phyloP scores from a whole-genome alignment of 768 basidiomycete genomes.

The Trichaptum fuscoviolaceum region DNA sequence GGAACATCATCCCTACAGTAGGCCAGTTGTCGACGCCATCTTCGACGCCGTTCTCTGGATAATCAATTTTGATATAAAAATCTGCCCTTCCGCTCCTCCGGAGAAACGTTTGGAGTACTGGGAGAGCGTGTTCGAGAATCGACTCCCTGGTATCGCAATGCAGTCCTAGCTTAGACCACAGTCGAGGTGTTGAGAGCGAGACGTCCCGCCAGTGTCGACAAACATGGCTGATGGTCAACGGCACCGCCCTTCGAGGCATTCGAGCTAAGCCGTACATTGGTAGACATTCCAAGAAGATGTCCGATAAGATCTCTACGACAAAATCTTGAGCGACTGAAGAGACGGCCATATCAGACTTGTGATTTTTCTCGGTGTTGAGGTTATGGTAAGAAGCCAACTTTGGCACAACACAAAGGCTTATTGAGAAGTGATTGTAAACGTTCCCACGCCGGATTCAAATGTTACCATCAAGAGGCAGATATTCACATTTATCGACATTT shows the following conservation, averaged over 20 bases:
- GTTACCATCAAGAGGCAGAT: not conserved
- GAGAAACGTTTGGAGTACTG: not conserved
- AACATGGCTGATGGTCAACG: conserved; percentile 30
- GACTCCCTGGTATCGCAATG: not conserved
- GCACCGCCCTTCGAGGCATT: not conserved
- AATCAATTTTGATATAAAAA: not conserved
- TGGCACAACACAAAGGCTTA: too few relatives aligned
- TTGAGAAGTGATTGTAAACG: too few relatives aligned
- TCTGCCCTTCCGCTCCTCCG: not conserved
- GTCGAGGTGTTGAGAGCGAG: conserved; percentile 41
- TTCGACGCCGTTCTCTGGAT: not conserved
- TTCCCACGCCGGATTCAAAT: too few relatives aligned
- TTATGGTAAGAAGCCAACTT: too few relatives aligned
- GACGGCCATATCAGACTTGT: too few relatives aligned
- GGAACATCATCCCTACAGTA: not conserved
- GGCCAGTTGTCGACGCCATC: not conserved
- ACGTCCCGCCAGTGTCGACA: conserved; percentile 60
- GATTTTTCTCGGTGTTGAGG: not conserved
- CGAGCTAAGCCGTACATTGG: not conserved
- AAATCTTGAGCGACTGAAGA: not conserved
- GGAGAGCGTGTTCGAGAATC: not conserved
- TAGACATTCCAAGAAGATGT: not conserved
- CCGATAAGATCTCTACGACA: not conserved
- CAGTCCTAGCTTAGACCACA: conserved; percentile 51
- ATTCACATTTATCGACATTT: not conserved